Evolutionary conservation across 768 basidiomycete species (phyloP), one percentile per base, ranked within the genome.

Genomic region (Scleroderma citrinum): DNA sequence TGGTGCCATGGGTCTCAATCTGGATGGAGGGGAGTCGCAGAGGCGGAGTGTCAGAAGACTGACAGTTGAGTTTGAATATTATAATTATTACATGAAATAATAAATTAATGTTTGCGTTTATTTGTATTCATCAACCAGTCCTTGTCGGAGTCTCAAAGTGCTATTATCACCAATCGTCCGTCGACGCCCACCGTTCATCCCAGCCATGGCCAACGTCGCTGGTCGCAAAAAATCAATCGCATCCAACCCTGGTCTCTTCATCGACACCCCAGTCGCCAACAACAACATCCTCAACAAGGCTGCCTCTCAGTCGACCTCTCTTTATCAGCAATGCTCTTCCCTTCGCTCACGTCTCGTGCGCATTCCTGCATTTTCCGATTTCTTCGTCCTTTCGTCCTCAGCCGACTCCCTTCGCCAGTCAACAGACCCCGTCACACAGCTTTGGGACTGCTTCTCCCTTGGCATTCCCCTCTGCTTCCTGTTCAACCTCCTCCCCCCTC

Each of bases 381-480:
- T 85, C 69, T 87, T 90, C 57, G 67, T 76, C 35, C 73, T 85
- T 51, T 77, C 83, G 7, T 70, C 79, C 7, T 61, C 75, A 17
- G 62, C 73, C 34, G 81, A 81, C 54, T 75, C 83, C 36, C 69
- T 74, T 30, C 78, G 89, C 49, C 82, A 82, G 66, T 88, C 87
- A 30, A 87, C 85, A 37, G 93, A 97, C 71, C 91, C 92, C 32
- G 95, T 99, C 59, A 85, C 87, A 41, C 90, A 92, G 66, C 82
- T 97, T 44, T 95, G 94, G 85, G 89, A 92, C 62, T 83, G 89
- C 64, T 89, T 99, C 70, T 84, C 92, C 36, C 80, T 92, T 31
- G 96, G 96, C 50, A 83, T 91, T 42, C 85, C 93, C 39, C 86
- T 98, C 57, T 95, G 92, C 72, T 96, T 88, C 73, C 83, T 99